Base-by-base conservation (phyloP, 257 asterid species). In the Fraxinus anomala region DNA sequence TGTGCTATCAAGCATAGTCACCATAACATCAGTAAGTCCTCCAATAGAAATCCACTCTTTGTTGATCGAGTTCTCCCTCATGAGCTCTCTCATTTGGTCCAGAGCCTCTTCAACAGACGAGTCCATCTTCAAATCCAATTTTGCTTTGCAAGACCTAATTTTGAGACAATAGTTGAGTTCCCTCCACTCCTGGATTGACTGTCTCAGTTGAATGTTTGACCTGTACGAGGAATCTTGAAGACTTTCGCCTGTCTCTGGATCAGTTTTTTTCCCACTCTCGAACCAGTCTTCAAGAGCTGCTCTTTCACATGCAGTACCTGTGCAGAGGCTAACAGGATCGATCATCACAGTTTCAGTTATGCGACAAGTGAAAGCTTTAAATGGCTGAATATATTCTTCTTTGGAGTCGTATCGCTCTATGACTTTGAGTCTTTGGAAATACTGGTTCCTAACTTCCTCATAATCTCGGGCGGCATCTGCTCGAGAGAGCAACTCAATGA, bases 261-360 rank as follows among this genome's bases (percentile, higher is more conserved):
- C 94, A 1, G 85, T 85, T 42, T 81, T 77, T 36, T 85, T 78
- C 30, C 94, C 92, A 0, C 76, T 10, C 9, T 73, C 79, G 4
- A 90, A 81, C 94, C 91, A 85, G 19, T 76, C 71, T 77, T 90
- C 85, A 21, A 90, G 76, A 37, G 90, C 89, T 28, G 75, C 71
- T 77, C 92, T 79, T 76, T 90, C 91, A 66, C 92, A 90, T 1
- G 92, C 85, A 17, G 94, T 90, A 3, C 92, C 94, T 0, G 90
- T 90, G 83, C 92, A 90, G 54, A 90, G 89, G 84, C 92, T 88
- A 19, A 88, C 91, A 0, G 91, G 92, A 74, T 90, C 92, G 6
- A 75, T 83, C 92, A 90, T 87, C 80, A 88, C 87, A 0, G 61
- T 24, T 36, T 82, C 70, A 0, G 90, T 90, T 71, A 90, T 84